Evolutionary conservation across 331 rosid species (phyloP).

Genomic region (Phaseolus coccineus): DNA sequence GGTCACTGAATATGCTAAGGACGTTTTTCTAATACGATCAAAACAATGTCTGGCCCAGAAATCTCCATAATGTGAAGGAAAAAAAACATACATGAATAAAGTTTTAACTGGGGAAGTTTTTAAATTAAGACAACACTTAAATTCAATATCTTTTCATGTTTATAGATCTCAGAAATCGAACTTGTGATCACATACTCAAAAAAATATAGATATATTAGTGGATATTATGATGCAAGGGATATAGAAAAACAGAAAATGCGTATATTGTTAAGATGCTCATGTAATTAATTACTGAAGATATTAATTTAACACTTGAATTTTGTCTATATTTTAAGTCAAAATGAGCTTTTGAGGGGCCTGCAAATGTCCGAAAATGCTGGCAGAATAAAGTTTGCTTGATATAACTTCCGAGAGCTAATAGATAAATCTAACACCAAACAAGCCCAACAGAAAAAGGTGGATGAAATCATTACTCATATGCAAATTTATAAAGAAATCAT

Average conservation of each 20-base stretch:
- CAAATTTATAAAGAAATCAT: conserved; percentile 37
- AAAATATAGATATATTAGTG: too few species aligned
- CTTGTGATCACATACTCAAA: too few species aligned
- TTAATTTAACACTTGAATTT: not conserved
- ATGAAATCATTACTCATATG: conserved; percentile 51
- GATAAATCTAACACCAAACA: conserved; percentile 51
- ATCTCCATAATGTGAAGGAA: conserved; percentile 45
- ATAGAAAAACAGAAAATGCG: not conserved
- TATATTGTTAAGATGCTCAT: not conserved
- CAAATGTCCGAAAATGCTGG: conserved; percentile 48
- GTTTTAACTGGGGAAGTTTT: conserved; percentile 6
- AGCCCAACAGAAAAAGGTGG: conserved; percentile 47
- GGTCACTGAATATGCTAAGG: conserved; percentile 42
- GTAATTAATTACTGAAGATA: not conserved
- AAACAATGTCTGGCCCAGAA: conserved; percentile 56
- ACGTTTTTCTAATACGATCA: conserved; percentile 49
- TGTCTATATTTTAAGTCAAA: conserved; percentile 49
- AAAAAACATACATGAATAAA: conserved; percentile 22
- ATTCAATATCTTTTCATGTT: not conserved
- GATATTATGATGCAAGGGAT: too few species aligned
- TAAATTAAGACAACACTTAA: not conserved
- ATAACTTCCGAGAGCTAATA: conserved; percentile 54
- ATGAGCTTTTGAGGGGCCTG: conserved; percentile 47
- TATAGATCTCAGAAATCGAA: too few species aligned
- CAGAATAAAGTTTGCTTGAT: conserved; percentile 54